phyloP scores from a whole-genome alignment of 2,329 filamentous ascomycete genomes.

The Verticillium alfalfae region DNA sequence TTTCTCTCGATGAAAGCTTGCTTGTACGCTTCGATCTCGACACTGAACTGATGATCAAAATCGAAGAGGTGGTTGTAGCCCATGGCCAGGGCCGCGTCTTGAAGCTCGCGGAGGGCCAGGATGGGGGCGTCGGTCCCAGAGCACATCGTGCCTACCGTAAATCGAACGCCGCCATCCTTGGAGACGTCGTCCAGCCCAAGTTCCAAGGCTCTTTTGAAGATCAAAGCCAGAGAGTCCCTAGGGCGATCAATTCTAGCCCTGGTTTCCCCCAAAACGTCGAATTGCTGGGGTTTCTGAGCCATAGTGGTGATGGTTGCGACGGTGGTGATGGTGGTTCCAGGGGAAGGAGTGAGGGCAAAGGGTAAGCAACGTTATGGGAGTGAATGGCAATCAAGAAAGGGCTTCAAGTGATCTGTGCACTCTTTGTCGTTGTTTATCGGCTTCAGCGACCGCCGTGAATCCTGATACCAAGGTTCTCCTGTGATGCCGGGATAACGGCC shows the following conservation, averaged over 20 bases:
- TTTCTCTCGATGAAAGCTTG: constrained; percentile 61
- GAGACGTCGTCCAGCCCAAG: constrained; percentile 16
- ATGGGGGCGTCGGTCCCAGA: constrained; percentile 74
- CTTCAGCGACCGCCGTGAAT: no score
- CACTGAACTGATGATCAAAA: constrained; percentile 53
- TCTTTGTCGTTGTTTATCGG: no score
- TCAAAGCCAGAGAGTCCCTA: constrained; percentile 6
- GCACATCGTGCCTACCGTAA: constrained; percentile 65
- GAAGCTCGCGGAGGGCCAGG: constrained; percentile 55
- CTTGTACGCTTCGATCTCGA: constrained; percentile 59
- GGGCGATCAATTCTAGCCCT: neutral
- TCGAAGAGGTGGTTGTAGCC: constrained; percentile 28
- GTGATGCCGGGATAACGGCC: no score
- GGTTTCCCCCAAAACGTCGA: neutral
- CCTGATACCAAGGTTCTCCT: no score
- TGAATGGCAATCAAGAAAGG: no score
- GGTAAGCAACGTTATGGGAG: no score
- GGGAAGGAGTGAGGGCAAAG: no score
- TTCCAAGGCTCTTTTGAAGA: constrained; percentile 4
- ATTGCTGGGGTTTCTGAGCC: neutral
- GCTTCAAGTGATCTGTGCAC: no score
- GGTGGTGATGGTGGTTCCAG: neutral
- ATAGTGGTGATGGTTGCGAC: neutral
- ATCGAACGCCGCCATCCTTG: constrained; percentile 16
- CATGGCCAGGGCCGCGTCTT: constrained; percentile 28